Conservation (phyloP, 108 stramenopile genomes). For the Nannochloropsis oceanica region DNA sequence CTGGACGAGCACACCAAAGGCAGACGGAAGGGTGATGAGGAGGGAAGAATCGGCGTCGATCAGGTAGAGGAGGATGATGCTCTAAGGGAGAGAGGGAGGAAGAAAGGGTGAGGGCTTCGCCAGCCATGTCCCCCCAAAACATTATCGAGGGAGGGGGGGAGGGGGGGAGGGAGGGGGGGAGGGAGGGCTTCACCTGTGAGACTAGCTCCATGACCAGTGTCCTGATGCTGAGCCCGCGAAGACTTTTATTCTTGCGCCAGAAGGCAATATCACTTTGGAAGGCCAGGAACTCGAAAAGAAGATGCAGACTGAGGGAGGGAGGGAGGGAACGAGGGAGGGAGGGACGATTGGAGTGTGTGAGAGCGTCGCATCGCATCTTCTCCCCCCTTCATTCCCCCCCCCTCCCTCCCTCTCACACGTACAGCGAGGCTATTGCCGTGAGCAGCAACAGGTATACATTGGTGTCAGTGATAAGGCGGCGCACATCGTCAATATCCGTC, state of each 20-base stretch:
- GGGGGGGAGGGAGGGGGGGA: too few species aligned
- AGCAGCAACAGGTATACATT: conserved; percentile 62
- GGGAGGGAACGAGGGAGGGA: too few species aligned
- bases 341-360: too few species aligned
- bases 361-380: too few species aligned
- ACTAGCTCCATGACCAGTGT: conserved; percentile 67
- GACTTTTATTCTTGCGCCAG: conserved; percentile 68
- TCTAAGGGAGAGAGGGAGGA: too few species aligned
- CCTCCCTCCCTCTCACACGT: too few species aligned
- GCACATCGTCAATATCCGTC: conserved; percentile 73
- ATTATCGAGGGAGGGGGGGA: too few species aligned
- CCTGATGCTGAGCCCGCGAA: conserved; percentile 63
- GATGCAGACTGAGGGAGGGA: conserved; percentile 65
- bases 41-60: conserved; percentile 68
- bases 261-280: conserved; percentile 84
- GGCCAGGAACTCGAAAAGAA: conserved; percentile 83
- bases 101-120: too few species aligned
- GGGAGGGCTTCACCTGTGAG: too few species aligned
- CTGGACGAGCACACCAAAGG: conserved; percentile 42
- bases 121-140: too few species aligned
- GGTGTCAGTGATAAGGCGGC: conserved; percentile 56
- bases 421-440: conserved; percentile 79
- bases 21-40: conserved; percentile 66
- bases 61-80: conserved; percentile 66
- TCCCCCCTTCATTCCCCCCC: too few species aligned